Evolutionary conservation across 1,139 yeast genomes (phyloP).

Genomic region (Candida smagusa): DNA sequence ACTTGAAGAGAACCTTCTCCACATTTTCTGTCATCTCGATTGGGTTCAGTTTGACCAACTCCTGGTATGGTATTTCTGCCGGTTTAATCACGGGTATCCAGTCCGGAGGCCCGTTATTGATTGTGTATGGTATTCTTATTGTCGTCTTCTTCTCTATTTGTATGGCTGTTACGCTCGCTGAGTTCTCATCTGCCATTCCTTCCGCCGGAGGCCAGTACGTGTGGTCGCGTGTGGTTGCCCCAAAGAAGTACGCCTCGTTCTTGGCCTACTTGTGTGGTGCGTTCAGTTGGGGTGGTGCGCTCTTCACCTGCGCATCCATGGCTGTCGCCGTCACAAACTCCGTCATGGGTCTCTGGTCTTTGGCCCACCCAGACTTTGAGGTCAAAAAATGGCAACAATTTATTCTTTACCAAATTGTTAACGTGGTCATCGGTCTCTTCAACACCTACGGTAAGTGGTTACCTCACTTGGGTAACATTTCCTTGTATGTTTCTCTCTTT

Average conservation of each 20-base stretch:
- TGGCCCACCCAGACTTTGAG: slow-evolving; percentile 39
- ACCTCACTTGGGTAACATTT: slow-evolving; percentile 49
- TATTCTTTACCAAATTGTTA: slow-evolving; percentile 45
- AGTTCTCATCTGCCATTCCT: slow-evolving; percentile 55
- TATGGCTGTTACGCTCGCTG: slow-evolving; percentile 53
- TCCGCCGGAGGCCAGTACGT: slow-evolving; percentile 68
- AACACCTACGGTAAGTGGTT: slow-evolving; percentile 58
- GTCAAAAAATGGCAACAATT: slow-evolving; percentile 58
- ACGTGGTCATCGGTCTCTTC: slow-evolving; percentile 43
- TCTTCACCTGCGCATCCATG: slow-evolving; percentile 59
- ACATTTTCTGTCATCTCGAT: slow-evolving; percentile 56
- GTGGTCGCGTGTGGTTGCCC: slow-evolving; percentile 59
- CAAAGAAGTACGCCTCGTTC: slow-evolving; percentile 45
- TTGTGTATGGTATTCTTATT: slow-evolving; percentile 65
- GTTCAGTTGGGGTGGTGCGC: slow-evolving; percentile 58
- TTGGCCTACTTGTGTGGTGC: slow-evolving; percentile 58
- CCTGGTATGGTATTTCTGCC: slow-evolving; percentile 69
- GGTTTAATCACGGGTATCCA: slow-evolving; percentile 60
- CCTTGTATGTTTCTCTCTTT: slow-evolving; percentile 51
- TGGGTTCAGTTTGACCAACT: slow-evolving; percentile 67
- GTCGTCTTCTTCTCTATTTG: slow-evolving; percentile 51
- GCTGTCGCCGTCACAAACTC: slow-evolving; percentile 52
- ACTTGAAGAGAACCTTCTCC: slow-evolving; percentile 35
- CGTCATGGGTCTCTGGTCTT: slow-evolving; percentile 54
- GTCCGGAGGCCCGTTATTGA: slow-evolving; percentile 67